Base-by-base conservation (phyloP, 257 asterid species). In the Linderniella brevidens region DNA sequence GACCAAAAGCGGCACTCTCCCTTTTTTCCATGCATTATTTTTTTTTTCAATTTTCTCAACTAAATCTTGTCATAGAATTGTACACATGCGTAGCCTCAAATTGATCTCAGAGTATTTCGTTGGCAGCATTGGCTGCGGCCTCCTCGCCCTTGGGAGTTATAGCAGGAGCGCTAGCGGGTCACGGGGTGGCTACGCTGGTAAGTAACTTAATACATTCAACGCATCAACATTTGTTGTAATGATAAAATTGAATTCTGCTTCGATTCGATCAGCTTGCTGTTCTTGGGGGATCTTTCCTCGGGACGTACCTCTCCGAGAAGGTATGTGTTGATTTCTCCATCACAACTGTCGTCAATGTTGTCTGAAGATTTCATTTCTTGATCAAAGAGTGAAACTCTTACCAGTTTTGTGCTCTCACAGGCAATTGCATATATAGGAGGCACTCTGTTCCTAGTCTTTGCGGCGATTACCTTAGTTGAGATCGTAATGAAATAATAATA, bases 101-200 rank as follows among this genome's bases (percentile, higher is more conserved):
- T 19, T 11, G 16, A 46, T 8, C 11, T 16, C 5, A 20, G 32
- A 29, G 51, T 35, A 41, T 13, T 9, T 9, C 35, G 49, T 25
- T 61, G 64, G 56, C 78, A 83, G 93, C 97, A n/a, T 88, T 83
- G 55, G 90, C 98, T 54, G 95, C 98, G 14, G 98, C 98, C 59
- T 84, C 98, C 42, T 88, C 98, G 9, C 98, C 95, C 60, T 80
- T 88, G 62, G 95, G 98, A 70, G 97, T 87, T 49, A 69, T 88
- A 20, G 82, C 92, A n/a, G 95, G 98, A 50, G 95, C 95, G 59
- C 78, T 87, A 14, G 97, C 97, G 25, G 97, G 95, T 37, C 97
- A 83, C 43, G 97, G 93, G 65, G 79, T 54, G 15, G 97, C 97
- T 12, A 80, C 95, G 39, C 57, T 78, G 92, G 95, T 87, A 75